Conservation (phyloP, 176 grass and related monocot genomes). For the Musa acuminata region DNA sequence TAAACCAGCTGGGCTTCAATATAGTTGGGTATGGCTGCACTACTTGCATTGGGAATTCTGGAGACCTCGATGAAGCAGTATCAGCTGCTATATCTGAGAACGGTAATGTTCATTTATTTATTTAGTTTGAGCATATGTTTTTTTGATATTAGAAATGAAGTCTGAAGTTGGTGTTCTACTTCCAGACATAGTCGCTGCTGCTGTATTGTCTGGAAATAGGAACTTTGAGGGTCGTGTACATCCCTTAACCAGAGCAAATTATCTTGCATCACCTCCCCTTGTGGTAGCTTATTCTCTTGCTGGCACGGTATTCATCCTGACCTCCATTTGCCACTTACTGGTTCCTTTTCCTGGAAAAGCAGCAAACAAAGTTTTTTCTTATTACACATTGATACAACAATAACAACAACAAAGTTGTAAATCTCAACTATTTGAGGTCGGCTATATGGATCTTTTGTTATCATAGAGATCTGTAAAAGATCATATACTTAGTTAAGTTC, state of each 20-base stretch:
- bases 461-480: background rate
- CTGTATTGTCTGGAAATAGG: slow-evolving; percentile 90
- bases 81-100: slow-evolving; percentile 78
- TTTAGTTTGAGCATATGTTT: slow-evolving; percentile 22
- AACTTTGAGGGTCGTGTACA: slow-evolving; percentile 98
- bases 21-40: slow-evolving; percentile 98
- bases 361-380: background rate
- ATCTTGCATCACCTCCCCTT: slow-evolving; percentile 88
- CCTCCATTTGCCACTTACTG: background rate
- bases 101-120: slow-evolving; percentile 39
- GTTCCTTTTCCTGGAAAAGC: background rate
- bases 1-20: slow-evolving; percentile 86
- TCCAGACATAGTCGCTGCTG: slow-evolving; percentile 86
- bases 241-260: slow-evolving; percentile 93
- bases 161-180: slow-evolving; percentile 17
- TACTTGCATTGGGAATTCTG: slow-evolving; percentile 97
- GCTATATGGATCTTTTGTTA: too few species aligned
- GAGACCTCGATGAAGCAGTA: slow-evolving; percentile 84
- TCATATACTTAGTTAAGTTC: background rate
- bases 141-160: slow-evolving; percentile 16
- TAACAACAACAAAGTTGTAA: slow-evolving; percentile 58
- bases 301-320: slow-evolving; percentile 60
- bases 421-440: too few species aligned
- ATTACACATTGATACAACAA: slow-evolving; percentile 58
- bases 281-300: slow-evolving; percentile 98